Conservation (phyloP, 1,139 yeast genomes). For the Komagataea norvegica region DNA sequence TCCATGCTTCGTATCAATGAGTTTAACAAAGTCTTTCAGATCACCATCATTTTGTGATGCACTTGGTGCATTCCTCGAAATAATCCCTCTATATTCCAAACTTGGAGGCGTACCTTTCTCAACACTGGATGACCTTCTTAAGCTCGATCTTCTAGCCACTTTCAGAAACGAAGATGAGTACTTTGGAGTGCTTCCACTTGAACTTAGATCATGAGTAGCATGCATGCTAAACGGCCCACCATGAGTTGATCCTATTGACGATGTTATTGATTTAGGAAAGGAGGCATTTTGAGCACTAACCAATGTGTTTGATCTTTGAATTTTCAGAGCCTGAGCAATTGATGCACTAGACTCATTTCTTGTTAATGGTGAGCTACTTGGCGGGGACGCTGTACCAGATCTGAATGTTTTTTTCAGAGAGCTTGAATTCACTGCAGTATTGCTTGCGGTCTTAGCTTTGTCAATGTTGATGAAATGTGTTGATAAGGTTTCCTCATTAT, state of each 20-base stretch:
- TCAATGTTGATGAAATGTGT: constrained; percentile 53
- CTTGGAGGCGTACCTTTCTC: constrained; percentile 18
- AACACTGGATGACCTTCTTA: constrained; percentile 30
- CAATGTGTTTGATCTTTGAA: constrained; percentile 29
- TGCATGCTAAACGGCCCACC: constrained; percentile 10
- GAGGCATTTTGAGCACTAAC: constrained; percentile 17
- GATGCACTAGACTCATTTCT: constrained; percentile 38
- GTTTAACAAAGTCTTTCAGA: constrained; percentile 70
- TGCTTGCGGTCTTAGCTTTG: constrained; percentile 16
- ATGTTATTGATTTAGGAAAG: constrained; percentile 32
- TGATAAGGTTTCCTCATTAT: constrained; percentile 60
- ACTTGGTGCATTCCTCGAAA: background rate
- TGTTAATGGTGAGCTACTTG: constrained; percentile 22
- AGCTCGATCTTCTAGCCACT: constrained; percentile 34
- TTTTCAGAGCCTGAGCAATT: constrained; percentile 29
- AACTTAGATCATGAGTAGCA: constrained; percentile 25
- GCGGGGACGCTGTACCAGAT: constrained; percentile 18
- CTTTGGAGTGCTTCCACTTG: constrained; percentile 34
- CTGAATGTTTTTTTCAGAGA: constrained; percentile 20
- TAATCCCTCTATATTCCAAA: constrained; percentile 10
- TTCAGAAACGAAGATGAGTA: constrained; percentile 37
- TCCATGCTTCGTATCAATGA: constrained; percentile 70
- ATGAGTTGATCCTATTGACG: constrained; percentile 23
- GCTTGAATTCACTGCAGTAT: constrained; percentile 9
- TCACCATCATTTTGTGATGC: constrained; percentile 55